These are phyloP conservation scores for Zymoseptoria crescenta DNA, from an alignment of 2,329 filamentous ascomycete genomes.

Conservation along the genomic window DNA sequence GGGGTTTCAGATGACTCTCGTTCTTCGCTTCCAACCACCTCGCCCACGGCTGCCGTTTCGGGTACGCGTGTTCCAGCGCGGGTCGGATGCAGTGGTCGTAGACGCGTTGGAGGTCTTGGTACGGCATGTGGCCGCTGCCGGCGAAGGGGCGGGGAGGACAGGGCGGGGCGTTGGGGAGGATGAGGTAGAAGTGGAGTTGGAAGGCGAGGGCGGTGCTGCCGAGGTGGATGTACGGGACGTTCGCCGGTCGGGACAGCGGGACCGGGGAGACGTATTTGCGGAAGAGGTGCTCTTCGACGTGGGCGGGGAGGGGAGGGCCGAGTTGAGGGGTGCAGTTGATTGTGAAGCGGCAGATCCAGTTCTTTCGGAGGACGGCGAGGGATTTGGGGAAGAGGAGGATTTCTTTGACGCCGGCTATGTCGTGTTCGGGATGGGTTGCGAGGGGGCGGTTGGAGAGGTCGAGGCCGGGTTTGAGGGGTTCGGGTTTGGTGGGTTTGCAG, in stretches of 20 bases:
- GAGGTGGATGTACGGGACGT: slow-evolving; percentile 16
- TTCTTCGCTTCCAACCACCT: slow-evolving; percentile 18
- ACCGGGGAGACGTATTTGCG: slow-evolving; percentile 10
- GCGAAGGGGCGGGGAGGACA: neutral
- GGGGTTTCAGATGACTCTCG: slow-evolving; percentile 15
- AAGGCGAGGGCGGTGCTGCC: slow-evolving; percentile 16
- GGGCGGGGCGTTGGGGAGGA: slow-evolving; percentile 10
- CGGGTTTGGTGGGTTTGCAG: slow-evolving; percentile 3
- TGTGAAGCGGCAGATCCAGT: slow-evolving; percentile 16
- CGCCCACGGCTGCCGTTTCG: slow-evolving; percentile 9
- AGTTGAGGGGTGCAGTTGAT: slow-evolving; percentile 18
- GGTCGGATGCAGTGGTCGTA: slow-evolving; percentile 13
- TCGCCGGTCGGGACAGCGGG: slow-evolving; percentile 5
- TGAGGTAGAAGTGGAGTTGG: slow-evolving; percentile 16
- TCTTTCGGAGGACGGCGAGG: slow-evolving; percentile 13
- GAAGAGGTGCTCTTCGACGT: slow-evolving; percentile 13
- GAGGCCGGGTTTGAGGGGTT: slow-evolving; percentile 14
- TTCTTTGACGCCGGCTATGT: slow-evolving; percentile 14
- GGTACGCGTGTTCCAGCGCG: slow-evolving; percentile 12
- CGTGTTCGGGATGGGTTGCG: slow-evolving; percentile 10
- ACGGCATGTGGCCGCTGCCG: slow-evolving; percentile 6
- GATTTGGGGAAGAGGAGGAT: slow-evolving; percentile 14
- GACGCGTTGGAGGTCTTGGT: slow-evolving; percentile 10
- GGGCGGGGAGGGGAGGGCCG: slow-evolving; percentile 10
- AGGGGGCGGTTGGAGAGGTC: slow-evolving; percentile 9